phyloP scores from a whole-genome alignment of 1,284 basidiomycete genomes.

The Sporisorium reilianum region DNA sequence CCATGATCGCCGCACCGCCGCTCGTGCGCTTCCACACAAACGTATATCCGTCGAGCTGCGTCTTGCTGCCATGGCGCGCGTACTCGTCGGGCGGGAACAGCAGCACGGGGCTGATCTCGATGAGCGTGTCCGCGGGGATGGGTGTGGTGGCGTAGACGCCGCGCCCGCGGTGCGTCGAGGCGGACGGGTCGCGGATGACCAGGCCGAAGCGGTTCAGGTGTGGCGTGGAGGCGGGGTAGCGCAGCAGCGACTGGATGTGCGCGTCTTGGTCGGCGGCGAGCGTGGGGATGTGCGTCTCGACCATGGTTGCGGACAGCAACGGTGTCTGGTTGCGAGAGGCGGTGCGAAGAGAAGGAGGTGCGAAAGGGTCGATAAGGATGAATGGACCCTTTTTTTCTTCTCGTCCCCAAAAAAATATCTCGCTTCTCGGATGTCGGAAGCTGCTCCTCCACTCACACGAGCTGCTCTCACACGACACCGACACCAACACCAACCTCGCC shows the following conservation, averaged over 20 bases:
- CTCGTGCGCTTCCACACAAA: conserved; percentile 79
- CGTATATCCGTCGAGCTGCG: conserved; percentile 83
- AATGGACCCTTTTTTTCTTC: neutral
- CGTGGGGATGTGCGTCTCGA: conserved; percentile 35
- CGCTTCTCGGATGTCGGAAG: conserved; percentile 9
- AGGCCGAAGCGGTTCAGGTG: conserved; percentile 53
- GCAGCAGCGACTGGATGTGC: conserved; percentile 22
- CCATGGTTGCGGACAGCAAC: conserved; percentile 35
- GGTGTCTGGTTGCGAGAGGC: neutral
- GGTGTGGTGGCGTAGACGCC: conserved; percentile 53
- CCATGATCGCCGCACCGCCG: conserved; percentile 73
- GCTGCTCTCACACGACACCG: conserved; percentile 2
- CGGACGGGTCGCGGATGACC: conserved; percentile 26
- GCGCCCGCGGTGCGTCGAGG: conserved; percentile 47
- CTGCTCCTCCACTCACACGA: neutral
- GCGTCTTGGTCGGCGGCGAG: conserved; percentile 13
- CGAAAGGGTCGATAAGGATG: neutral
- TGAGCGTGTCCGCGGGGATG: conserved; percentile 73
- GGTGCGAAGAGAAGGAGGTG: neutral
- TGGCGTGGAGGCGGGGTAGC: conserved; percentile 50
- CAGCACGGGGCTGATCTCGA: conserved; percentile 89
- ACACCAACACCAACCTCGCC: neutral
- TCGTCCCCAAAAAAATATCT: neutral
- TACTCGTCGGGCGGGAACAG: conserved; percentile 77
- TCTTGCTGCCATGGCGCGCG: conserved; percentile 71